Evolutionary conservation across 2,329 filamentous ascomycete species (phyloP), one percentile per base, ranked within the genome.

Genomic region (Helotiales sp.): DNA sequence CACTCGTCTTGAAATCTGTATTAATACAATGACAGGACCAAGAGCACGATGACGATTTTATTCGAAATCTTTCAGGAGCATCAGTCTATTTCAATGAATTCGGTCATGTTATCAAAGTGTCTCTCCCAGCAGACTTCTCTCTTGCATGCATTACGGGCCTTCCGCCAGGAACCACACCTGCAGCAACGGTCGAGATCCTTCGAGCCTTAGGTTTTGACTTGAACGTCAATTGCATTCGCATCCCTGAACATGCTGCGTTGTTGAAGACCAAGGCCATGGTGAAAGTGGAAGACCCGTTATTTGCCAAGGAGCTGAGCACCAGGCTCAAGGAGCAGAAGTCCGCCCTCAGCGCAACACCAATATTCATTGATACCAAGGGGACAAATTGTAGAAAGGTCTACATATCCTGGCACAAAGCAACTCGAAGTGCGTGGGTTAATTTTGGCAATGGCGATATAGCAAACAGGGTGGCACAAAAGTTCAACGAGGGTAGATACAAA

Each of bases 371-470:
- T 61, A 24, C 60, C 22, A 64, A 61, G 22, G 26, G 59, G 55
- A 66, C 67, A 32, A 71, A 70, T 60, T 75, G 70, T 68, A 73
- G 70, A 63, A 75, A 75, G 59, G 69, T 75, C 32, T 63, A 72
- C 24, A 66, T 69, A 49, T 76, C 74, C 15, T 76, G 74, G 74
- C 67, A 73, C 59, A 75, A 71, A 66, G 28, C 73, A n/a, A 68
- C 72, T 57, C 67, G 61, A 65, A 65, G 50, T 40, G 70, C 66
- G 15, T 71, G 70, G 71, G 20, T 76, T 49, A 71, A 74, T 57
- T 75, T 73, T 62, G 71, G 71, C 40, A 71, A 69, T 43, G 67
- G 63, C 22, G 64, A 70, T 3, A 71, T 75, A 47, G 74, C 73
- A 40, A 67, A 67, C 30, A 63, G 66, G 47, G 72, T 73, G 24